Evolutionary conservation across 768 basidiomycete genomes (phyloP).

Genomic region (Psilocybe tampanensis): DNA sequence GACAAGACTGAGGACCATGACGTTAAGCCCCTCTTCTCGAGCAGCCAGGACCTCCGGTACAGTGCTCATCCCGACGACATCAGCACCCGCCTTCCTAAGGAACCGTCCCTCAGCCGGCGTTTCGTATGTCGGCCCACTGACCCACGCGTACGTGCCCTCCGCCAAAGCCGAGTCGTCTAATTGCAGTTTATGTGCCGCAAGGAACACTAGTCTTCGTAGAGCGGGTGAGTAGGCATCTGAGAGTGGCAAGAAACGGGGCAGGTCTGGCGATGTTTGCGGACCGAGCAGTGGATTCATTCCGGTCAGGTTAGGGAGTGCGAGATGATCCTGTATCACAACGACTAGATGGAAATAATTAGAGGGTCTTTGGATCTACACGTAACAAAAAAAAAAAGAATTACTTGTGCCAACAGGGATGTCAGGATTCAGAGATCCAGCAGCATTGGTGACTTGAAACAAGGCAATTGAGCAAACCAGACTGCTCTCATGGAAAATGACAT

Average conservation of each 20-base stretch:
- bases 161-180: slow-evolving; percentile 58
- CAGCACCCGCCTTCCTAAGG: slow-evolving; percentile 72
- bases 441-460: slow-evolving; percentile 73
- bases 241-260: slow-evolving; percentile 81
- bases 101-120: slow-evolving; percentile 86
- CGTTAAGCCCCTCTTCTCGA: slow-evolving; percentile 71
- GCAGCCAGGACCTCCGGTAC: slow-evolving; percentile 88
- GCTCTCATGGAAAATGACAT: slow-evolving; percentile 23
- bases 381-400: slow-evolving; percentile 33
- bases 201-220: slow-evolving; percentile 73
- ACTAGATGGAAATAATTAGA: slow-evolving; percentile 43
- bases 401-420: slow-evolving; percentile 79
- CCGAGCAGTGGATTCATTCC: slow-evolving; percentile 84
- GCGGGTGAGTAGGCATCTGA: slow-evolving; percentile 79
- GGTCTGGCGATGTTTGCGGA: slow-evolving; percentile 54
- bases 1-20: slow-evolving; percentile 81
- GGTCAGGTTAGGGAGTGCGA: slow-evolving; percentile 77
- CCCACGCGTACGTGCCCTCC: slow-evolving; percentile 91
- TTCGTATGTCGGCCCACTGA: slow-evolving; percentile 89
- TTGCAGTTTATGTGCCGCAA: slow-evolving; percentile 64
- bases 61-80: slow-evolving; percentile 95
- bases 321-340: slow-evolving; percentile 82
- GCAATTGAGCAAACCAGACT: neutral
- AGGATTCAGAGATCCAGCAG: slow-evolving; percentile 80
- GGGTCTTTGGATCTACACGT: neutral